Conservation (phyloP, 2,329 filamentous ascomycete species). For the Aureobasidium sp. region DNA sequence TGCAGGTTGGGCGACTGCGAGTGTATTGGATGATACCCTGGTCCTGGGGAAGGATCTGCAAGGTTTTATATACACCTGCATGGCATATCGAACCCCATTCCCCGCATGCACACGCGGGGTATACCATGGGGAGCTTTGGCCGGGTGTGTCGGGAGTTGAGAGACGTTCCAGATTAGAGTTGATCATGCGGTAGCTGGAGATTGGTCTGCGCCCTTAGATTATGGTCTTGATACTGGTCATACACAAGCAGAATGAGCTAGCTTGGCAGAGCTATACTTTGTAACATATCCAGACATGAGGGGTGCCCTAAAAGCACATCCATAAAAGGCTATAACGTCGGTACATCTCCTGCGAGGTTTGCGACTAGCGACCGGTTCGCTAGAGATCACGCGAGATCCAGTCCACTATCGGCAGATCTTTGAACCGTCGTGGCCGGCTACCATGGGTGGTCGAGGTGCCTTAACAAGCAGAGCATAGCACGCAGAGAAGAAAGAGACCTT, state of each 20-base stretch:
- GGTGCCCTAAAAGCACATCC: not conserved
- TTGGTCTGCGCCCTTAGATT: too few relatives aligned
- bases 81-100: not conserved
- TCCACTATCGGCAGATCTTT: not conserved
- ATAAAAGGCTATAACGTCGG: not conserved
- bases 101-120: not conserved
- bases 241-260: too few relatives aligned
- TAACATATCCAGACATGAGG: too few relatives aligned
- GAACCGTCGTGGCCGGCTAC: not conserved
- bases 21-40: not conserved
- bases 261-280: too few relatives aligned
- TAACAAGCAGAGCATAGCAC: not conserved
- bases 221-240: too few relatives aligned
- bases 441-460: not conserved
- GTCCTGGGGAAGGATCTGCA: not conserved
- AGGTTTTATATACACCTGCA: not conserved
- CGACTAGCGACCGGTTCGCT: not conserved
- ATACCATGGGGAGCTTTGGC: not conserved
- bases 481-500: not conserved
- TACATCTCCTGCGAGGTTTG: not conserved
- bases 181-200: not conserved
- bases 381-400: not conserved
- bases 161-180: not conserved
- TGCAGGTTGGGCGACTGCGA: not conserved
- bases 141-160: too few relatives aligned